Base-by-base conservation (phyloP, 495 filamentous ascomycete species). In the Penicillium psychrofluorescens region DNA sequence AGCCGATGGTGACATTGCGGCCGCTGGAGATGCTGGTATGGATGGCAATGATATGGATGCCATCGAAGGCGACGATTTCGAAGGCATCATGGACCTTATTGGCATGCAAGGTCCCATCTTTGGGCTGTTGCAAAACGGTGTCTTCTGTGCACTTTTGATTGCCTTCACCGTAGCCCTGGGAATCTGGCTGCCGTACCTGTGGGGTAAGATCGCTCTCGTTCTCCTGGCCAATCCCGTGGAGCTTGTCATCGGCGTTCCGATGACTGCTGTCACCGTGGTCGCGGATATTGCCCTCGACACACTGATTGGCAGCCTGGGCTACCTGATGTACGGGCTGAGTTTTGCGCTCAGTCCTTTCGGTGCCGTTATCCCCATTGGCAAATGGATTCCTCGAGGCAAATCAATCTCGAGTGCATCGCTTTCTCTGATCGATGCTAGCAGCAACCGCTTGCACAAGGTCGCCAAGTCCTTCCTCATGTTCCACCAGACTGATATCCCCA, bases 31-130 rank as follows among this genome's bases (percentile, higher is more conserved):
- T 43, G 73, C 68, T 16, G 79, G 68, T 8, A 36, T 77, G 29
- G 80, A 85, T 54, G 59, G 70, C 6, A 82, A 85, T 40, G 76
- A 79, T 41, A 53, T 65, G 36, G 78, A 81, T 49, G 76, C 67
- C 30, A 64, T 78, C 30, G 92, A 97, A 50, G 88, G 84, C 8
- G 92, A 99, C 63, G 92, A 99, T 53, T 79, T 99, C n/a, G 92
- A 99, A 60, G 92, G 92, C 6, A 87, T 99, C 38, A 77, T 97
- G 71, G 92, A 99, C 58, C 76, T 99, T 9, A 83, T 99, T 30
- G 92, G 92, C 38, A 92, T 99, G 85, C 86, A 95, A 53, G 92
- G 92, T 0, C 94, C 94, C 1, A 69, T 97, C 4, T 82, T 84
- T 31, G 88, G 88, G 14, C 73, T 99, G 7, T 77, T 96, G 49